These are phyloP conservation scores for Phytophthora meadii DNA, from an alignment of 352 stramenopile species.

Conservation along the genomic window DNA sequence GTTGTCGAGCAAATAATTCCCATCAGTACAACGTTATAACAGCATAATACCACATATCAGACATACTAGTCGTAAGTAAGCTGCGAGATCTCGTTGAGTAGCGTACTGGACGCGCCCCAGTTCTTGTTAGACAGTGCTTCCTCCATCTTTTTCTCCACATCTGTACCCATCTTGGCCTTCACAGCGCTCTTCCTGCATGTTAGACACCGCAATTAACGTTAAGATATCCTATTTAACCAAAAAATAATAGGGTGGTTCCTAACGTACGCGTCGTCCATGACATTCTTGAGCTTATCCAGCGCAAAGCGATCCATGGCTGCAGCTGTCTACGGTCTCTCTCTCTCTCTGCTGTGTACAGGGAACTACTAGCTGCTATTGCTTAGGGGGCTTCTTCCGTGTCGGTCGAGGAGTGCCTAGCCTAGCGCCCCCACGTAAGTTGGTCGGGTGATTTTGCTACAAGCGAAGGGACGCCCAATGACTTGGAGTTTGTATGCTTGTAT, in stretches of 20 bases:
- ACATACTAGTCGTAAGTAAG: conserved; percentile 96
- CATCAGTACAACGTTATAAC: conserved; percentile 5
- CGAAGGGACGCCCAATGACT: conserved; percentile 26
- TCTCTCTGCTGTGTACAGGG: conserved; percentile 3
- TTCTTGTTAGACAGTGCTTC: conserved; percentile 99
- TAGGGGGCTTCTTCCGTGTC: conserved; percentile 7
- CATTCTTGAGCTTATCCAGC: conserved; percentile 88
- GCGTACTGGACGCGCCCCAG: conserved; percentile 97
- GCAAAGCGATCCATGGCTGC: conserved; percentile 82
- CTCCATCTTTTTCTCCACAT: conserved; percentile 90
- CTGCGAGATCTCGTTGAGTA: conserved; percentile 98
- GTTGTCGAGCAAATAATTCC: conserved; percentile 10
- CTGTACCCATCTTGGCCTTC: conserved; percentile 87
- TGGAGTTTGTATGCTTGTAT: conserved; percentile 34
- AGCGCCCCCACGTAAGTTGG: conserved; percentile 17
- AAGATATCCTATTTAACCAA: not conserved
- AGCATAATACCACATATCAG: conserved; percentile 3
- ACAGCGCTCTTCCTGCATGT: conserved; percentile 78
- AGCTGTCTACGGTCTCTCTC: conserved; percentile 4
- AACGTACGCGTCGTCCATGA: conserved; percentile 89
- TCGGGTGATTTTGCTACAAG: conserved; percentile 27
- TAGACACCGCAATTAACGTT: conserved; percentile 12
- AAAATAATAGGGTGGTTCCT: not conserved
- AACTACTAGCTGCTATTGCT: conserved; percentile 1
- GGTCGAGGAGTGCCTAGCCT: conserved; percentile 11